Conservation (phyloP, 164 flowering plant species). For the Magnolia changhungtana region DNA sequence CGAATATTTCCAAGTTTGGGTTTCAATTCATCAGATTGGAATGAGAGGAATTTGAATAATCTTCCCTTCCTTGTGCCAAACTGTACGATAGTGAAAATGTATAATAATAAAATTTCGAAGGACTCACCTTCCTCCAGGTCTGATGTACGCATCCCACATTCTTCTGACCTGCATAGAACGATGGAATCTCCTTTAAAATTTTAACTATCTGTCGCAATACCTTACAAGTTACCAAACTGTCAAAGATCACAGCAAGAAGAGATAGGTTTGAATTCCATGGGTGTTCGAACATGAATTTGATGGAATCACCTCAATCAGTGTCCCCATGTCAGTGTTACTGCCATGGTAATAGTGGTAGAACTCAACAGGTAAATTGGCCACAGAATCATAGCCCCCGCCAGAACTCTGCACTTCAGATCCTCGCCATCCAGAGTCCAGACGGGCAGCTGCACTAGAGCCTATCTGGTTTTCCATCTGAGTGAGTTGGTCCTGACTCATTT, state of each 20-base stretch:
- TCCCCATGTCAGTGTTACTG: constrained; percentile 88
- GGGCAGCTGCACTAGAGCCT: constrained; percentile 13
- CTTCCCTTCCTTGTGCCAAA: not conserved
- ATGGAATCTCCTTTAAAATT: not conserved
- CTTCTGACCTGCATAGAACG: constrained; percentile 67
- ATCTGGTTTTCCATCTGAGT: constrained; percentile 16
- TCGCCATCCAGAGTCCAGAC: constrained; percentile 24
- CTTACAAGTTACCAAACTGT: not conserved
- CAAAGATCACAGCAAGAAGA: not conserved
- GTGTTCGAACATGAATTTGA: not conserved
- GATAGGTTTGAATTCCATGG: not conserved
- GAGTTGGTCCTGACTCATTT: constrained; percentile 18
- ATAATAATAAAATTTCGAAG: not conserved
- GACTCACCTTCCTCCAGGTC: constrained; percentile 90
- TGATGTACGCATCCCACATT: constrained; percentile 89
- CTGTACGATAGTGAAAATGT: not conserved
- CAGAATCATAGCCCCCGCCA: constrained; percentile 43
- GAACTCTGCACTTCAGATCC: constrained; percentile 30
- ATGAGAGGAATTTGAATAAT: not conserved
- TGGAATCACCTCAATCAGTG: constrained; percentile 76
- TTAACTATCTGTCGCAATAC: not conserved
- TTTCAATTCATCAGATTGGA: not conserved
- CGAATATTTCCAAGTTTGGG: no score
- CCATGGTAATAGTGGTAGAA: constrained; percentile 96
- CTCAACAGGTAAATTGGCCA: constrained; percentile 66